A percentile compares a stretch with the other conserved stretches of the same genome.
These are phyloP conservation scores for Brassica cretica DNA, from an alignment of 345 rosid genomes.

Conservation along the genomic window DNA sequence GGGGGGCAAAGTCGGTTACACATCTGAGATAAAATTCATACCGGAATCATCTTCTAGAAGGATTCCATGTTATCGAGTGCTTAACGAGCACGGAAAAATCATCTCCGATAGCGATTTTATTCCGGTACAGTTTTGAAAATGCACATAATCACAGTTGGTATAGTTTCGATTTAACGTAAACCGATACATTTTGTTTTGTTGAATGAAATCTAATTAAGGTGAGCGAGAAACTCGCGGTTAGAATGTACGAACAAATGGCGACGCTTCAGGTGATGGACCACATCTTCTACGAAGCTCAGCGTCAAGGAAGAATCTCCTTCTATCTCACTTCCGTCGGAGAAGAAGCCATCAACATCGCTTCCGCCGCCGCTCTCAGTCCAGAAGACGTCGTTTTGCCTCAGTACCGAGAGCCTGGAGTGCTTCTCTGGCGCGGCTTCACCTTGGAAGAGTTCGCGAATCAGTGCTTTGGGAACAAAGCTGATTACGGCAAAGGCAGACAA, in stretches of 20 bases:
- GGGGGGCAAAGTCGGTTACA: slow-evolving; percentile 67
- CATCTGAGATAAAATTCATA: slow-evolving; percentile 53
- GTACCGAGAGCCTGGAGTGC: slow-evolving; percentile 80
- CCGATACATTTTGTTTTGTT: background rate
- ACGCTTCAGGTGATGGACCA: slow-evolving; percentile 75
- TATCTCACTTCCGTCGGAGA: slow-evolving; percentile 68
- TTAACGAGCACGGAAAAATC: slow-evolving; percentile 48
- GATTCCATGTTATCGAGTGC: slow-evolving; percentile 66
- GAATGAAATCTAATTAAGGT: slow-evolving; percentile 38
- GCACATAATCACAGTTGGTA: background rate
- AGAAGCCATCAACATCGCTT: slow-evolving; percentile 76
- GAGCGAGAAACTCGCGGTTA: slow-evolving; percentile 58
- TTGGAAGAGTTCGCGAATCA: slow-evolving; percentile 73
- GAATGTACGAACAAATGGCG: slow-evolving; percentile 68
- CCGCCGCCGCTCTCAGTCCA: slow-evolving; percentile 68
- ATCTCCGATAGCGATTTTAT: slow-evolving; percentile 30
- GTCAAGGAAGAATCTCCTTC: slow-evolving; percentile 82
- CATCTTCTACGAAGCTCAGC: slow-evolving; percentile 72
- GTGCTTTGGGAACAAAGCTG: slow-evolving; percentile 64
- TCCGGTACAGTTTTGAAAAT: slow-evolving; percentile 40
- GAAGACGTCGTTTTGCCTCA: slow-evolving; percentile 72
- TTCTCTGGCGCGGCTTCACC: slow-evolving; percentile 79
- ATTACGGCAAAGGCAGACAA: slow-evolving; percentile 81
- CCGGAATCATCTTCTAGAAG: slow-evolving; percentile 44
- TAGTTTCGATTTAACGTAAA: background rate